phyloP scores from a whole-genome alignment of 2,329 filamentous ascomycete genomes.

The Gaeumannomyces sp. region DNA sequence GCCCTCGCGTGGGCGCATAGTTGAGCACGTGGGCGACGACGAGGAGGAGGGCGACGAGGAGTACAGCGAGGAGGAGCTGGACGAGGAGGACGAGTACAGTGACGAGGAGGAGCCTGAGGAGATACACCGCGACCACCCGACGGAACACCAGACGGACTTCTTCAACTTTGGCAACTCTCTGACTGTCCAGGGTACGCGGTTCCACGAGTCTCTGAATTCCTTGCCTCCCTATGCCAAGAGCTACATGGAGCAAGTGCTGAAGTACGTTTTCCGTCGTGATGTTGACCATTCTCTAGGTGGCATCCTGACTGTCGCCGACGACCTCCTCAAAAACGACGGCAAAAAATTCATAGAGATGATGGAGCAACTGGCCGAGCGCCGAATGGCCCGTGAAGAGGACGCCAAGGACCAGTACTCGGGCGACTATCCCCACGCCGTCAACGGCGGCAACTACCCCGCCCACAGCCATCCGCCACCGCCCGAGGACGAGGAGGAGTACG shows the following conservation, averaged over 20 bases:
- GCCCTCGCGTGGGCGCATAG: conserved; percentile 68
- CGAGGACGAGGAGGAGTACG: conserved; percentile 45
- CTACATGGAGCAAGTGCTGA: conserved; percentile 12
- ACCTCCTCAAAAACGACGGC: conserved; percentile 96
- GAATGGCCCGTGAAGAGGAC: conserved; percentile 95
- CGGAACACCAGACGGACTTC: conserved; percentile 60
- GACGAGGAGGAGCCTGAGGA: conserved; percentile 66
- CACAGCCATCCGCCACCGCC: conserved; percentile 67
- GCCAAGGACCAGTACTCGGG: conserved; percentile 61
- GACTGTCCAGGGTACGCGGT: conserved; percentile 71
- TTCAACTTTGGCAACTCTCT: conserved; percentile 97
- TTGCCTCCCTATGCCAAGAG: conserved; percentile 28
- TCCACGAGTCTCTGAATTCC: conserved; percentile 11
- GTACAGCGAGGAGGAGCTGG: conserved; percentile 41
- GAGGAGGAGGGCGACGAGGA: conserved; percentile 49
- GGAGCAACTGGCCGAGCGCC: conserved; percentile 94
- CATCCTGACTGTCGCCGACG: conserved; percentile 96
- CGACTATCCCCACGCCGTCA: conserved; percentile 40
- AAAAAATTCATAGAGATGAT: conserved; percentile 99
- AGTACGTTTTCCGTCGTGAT: conserved; percentile 23
- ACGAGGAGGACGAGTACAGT: conserved; percentile 49
- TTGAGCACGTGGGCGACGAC: conserved; percentile 56
- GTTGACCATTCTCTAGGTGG: conserved; percentile 58
- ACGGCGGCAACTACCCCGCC: conserved; percentile 50
- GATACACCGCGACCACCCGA: conserved; percentile 45